Evolutionary conservation across 148 eudicot species (phyloP).

Genomic region (Rhododendron molle): DNA sequence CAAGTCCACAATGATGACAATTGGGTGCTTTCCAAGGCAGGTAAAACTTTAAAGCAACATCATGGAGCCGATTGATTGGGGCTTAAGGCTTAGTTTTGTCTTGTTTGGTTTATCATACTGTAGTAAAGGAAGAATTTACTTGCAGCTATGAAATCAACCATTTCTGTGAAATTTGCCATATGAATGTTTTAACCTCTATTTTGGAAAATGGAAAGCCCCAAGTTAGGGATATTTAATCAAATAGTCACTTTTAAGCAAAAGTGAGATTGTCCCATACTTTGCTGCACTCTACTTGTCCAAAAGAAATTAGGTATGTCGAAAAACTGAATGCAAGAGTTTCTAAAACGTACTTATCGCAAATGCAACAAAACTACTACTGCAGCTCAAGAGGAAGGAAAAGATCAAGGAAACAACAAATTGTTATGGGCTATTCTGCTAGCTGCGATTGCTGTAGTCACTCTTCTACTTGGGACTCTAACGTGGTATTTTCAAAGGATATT

Average conservation of each 20-base stretch:
- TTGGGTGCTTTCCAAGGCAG: slow-evolving; percentile 42
- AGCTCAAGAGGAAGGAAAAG: slow-evolving; percentile 17
- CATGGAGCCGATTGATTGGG: neutral
- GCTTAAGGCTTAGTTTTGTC: neutral
- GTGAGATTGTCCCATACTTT: neutral
- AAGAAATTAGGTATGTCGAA: neutral
- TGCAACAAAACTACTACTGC: neutral
- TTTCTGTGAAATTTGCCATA: neutral
- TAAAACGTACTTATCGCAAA: neutral
- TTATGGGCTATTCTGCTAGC: slow-evolving; percentile 18
- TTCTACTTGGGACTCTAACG: slow-evolving; percentile 15
- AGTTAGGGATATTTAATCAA: neutral
- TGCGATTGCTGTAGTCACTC: slow-evolving; percentile 4
- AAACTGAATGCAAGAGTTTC: neutral
- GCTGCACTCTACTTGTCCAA: neutral
- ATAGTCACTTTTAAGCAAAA: neutral
- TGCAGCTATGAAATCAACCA: neutral
- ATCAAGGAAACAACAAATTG: neutral
- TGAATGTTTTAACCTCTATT: neutral
- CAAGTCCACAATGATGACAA: slow-evolving; percentile 33
- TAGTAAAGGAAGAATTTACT: neutral
- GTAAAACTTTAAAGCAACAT: neutral
- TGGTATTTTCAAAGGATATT: slow-evolving; percentile 10
- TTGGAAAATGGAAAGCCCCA: neutral
- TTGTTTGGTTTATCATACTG: neutral